These are phyloP conservation scores for Tubosaeta brunneosetosa DNA, from an alignment of 768 basidiomycete genomes.

Conservation along the genomic window DNA sequence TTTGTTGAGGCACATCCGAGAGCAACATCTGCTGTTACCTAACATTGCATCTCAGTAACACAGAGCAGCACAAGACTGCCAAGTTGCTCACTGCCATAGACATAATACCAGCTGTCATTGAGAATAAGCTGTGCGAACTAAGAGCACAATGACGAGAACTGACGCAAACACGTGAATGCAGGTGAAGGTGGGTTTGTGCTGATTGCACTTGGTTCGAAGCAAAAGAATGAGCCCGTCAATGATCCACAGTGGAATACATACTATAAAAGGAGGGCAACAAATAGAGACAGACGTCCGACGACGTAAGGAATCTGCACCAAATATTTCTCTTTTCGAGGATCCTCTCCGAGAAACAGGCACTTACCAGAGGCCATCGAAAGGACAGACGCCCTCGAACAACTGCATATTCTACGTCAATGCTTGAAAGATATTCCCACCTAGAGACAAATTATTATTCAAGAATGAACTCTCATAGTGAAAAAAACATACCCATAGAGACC, in stretches of 20 bases:
- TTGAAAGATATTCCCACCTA: conserved; percentile 26
- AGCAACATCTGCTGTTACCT: conserved; percentile 15
- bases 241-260: conserved; percentile 1
- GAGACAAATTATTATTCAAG: background rate
- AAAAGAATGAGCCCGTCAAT: background rate
- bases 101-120: conserved; percentile 3
- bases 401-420: conserved; percentile 18
- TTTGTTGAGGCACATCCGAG: conserved; percentile 22
- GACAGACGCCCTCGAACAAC: conserved; percentile 19
- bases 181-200: background rate
- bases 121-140: background rate
- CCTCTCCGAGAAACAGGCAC: background rate
- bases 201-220: conserved; percentile 6
- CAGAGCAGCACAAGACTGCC: background rate
- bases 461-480: background rate
- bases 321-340: background rate
- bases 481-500: conserved; percentile 22
- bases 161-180: conserved; percentile 13
- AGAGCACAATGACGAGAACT: background rate
- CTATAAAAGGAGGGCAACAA: conserved; percentile 16
- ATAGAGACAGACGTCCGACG: conserved; percentile 14
- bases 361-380: conserved; percentile 27
- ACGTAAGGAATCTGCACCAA: conserved; percentile 21
- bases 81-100: conserved; percentile 12
- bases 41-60: background rate